Conservation (phyloP, 148 eudicot genomes). For the Chenopodium album region DNA sequence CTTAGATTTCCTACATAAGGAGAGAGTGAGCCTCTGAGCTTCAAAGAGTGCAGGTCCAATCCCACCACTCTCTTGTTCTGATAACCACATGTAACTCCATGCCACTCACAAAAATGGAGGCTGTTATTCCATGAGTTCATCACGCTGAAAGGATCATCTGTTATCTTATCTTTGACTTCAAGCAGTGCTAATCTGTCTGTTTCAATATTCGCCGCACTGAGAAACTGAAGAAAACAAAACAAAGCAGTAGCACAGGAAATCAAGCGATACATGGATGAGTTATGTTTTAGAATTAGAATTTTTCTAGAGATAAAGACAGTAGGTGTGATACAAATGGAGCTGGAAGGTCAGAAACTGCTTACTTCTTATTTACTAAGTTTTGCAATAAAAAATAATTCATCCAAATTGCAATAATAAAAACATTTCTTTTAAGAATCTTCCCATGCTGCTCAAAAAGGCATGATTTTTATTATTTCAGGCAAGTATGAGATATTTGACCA, state of each 20-base stretch:
- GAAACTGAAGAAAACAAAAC: background rate
- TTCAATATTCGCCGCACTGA: background rate
- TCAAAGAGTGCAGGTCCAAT: conserved; percentile 1
- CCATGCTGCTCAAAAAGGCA: background rate
- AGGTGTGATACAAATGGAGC: background rate
- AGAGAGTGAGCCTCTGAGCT: conserved; percentile 23
- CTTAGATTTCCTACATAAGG: conserved; percentile 31
- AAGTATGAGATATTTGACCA: background rate
- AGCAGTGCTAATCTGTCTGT: conserved; percentile 26
- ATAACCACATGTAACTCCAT: conserved; percentile 23
- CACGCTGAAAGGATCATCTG: conserved; percentile 22
- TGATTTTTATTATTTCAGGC: background rate
- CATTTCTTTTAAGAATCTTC: background rate
- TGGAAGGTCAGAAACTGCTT: no score
- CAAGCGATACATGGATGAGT: background rate
- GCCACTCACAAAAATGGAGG: conserved; percentile 24
- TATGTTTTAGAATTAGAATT: background rate
- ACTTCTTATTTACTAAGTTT: no score
- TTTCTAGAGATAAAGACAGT: background rate
- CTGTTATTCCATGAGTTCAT: conserved; percentile 27
- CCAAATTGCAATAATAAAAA: background rate
- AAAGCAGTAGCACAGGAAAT: background rate
- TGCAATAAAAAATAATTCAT: no score
- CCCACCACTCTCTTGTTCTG: conserved; percentile 17
- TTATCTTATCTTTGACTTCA: conserved; percentile 17